These are phyloP conservation scores for Teratosphaeria gauchensis DNA, from an alignment of 2,329 filamentous ascomycete genomes.

Conservation along the genomic window DNA sequence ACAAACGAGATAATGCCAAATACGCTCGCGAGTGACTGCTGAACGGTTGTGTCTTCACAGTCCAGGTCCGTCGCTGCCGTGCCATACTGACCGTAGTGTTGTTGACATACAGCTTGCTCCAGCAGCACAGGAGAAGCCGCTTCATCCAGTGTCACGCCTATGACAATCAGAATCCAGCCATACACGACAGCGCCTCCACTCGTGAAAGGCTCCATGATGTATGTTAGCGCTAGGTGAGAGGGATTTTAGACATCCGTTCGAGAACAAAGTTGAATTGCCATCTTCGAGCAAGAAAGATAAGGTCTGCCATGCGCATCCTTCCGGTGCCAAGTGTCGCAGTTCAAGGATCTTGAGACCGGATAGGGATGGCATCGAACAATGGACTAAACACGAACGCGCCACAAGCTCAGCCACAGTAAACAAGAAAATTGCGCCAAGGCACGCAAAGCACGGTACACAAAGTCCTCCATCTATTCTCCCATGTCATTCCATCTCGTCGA, in stretches of 20 bases:
- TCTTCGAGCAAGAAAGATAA: background rate
- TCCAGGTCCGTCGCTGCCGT: background rate
- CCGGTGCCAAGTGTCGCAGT: background rate
- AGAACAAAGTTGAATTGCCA: background rate
- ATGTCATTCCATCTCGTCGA: background rate
- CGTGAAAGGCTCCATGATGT: background rate
- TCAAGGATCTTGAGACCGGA: background rate
- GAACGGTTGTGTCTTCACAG: background rate
- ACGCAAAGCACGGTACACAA: background rate
- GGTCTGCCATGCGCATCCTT: background rate
- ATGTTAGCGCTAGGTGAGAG: background rate
- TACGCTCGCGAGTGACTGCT: background rate
- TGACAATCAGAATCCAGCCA: background rate
- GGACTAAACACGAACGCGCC: background rate
- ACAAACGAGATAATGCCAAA: background rate
- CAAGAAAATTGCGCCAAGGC: background rate
- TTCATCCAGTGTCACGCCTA: background rate
- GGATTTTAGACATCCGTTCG: background rate
- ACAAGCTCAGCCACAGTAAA: background rate
- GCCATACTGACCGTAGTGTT: background rate
- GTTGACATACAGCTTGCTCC: background rate
- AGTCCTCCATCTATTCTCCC: background rate
- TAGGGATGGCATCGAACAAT: background rate
- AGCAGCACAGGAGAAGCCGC: background rate
- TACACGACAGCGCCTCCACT: background rate